These are phyloP conservation scores for Eutrema japonicum DNA, from an alignment of 345 rosid species.

Conservation along the genomic window DNA sequence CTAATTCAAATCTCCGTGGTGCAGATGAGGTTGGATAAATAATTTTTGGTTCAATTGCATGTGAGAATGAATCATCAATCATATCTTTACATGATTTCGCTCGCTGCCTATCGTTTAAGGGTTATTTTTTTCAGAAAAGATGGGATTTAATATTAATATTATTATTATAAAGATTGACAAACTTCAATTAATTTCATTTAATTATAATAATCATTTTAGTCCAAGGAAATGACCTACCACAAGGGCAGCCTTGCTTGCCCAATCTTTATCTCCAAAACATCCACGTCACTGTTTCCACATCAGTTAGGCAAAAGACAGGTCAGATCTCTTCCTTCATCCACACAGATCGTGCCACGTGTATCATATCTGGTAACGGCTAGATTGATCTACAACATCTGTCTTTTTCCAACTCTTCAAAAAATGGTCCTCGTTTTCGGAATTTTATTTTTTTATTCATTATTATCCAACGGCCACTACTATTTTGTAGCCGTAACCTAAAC, in stretches of 20 bases:
- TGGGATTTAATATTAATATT: not conserved
- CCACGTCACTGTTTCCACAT: conserved; percentile 44
- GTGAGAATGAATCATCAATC: conserved; percentile 34
- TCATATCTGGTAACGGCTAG: conserved; percentile 43
- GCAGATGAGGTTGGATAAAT: conserved; percentile 30
- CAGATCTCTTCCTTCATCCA: conserved; percentile 28
- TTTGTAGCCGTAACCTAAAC: not conserved
- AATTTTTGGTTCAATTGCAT: conserved; percentile 36
- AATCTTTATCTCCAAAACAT: conserved; percentile 33
- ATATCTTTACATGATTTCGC: conserved; percentile 31
- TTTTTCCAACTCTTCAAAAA: conserved; percentile 9
- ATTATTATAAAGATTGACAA: not conserved
- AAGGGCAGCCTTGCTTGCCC: not conserved
- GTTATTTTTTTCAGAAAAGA: not conserved
- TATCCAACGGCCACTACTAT: conserved; percentile 27
- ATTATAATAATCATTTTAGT: not conserved
- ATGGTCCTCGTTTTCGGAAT: conserved; percentile 26
- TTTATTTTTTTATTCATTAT: not conserved
- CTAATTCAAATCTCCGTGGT: conserved; percentile 16
- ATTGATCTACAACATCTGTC: conserved; percentile 36
- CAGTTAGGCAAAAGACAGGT: conserved; percentile 44
- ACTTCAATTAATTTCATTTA: not conserved
- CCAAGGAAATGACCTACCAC: conserved; percentile 25
- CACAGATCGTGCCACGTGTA: conserved; percentile 29
- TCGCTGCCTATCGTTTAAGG: conserved; percentile 11